Base-by-base conservation (phyloP, 1,139 yeast species). In the Wickerhamomyces sp. region DNA sequence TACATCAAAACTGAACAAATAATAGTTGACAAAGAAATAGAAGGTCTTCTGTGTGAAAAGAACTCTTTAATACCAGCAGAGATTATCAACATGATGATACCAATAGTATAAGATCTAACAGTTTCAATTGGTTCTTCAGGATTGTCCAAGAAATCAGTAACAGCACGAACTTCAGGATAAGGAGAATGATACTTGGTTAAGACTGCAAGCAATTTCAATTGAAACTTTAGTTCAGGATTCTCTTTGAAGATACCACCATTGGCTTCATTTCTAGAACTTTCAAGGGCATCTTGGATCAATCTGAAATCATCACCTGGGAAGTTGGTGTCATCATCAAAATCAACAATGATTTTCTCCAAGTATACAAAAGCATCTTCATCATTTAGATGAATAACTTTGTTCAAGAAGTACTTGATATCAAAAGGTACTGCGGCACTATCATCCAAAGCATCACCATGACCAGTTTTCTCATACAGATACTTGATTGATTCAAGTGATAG, bases 81-180 rank as follows among this genome's bases (percentile, higher is more conserved):
- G 27, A 80, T 61, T 26, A 72, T 69, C 23, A 75, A 67, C 84
- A 85, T 81, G 38, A 80, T 51, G 23, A 76, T 55, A 6, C 81
- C 86, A 34, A 81, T 57, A 36, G 75, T 48, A 56, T 81, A 82
- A 7, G 79, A 77, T 59, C 86, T 71, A 40, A 76, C 54, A 2
- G 86, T 79, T 60, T 81, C 87, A 50, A 72, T 68, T 7, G 77
- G 75, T 32, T 69, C 61, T 3, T 54, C 56, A 2, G 74, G 73
- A 53, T 79, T 81, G 57, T 79, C 84, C 39, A 61, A 63, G 15
- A 81, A 77, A 42, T 72, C 74, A 30, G 80, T 68, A 31, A 78
- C 76, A 10, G 86, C 71, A 51, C 88, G 69, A 8, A 81, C 84
- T 60, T 81, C 86, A 4, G 82, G 78, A 58, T 81, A 81, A 1